Percentiles rank a stretch among this genome's conserved stretches.
phyloP scores from a whole-genome alignment of 2,329 filamentous ascomycete species.

The Phyllosticta capitalensis region DNA sequence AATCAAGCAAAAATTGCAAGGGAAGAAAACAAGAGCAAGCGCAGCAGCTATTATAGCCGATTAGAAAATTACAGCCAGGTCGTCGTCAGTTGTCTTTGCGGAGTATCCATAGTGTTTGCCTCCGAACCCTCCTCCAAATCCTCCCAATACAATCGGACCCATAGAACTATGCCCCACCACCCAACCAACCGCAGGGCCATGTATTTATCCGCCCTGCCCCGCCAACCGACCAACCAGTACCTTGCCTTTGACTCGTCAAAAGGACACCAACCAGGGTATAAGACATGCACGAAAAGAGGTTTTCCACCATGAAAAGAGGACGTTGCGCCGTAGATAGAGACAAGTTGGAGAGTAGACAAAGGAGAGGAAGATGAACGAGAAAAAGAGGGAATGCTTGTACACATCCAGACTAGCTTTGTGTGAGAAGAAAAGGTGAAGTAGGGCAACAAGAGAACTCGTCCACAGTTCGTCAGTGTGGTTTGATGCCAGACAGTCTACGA shows the following conservation, averaged over 20 bases:
- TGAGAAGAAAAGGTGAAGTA: background rate
- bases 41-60: no score
- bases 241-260: background rate
- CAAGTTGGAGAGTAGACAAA: background rate
- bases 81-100: no score
- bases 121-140: no score
- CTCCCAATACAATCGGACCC: no score
- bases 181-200: no score
- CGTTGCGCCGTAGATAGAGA: background rate
- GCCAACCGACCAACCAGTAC: background rate
- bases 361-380: background rate
- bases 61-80: no score
- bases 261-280: background rate
- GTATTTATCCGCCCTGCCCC: background rate
- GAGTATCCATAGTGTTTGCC: no score
- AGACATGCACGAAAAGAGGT: background rate
- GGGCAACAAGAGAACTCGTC: background rate
- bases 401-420: no score
- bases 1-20: no score
- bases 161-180: no score
- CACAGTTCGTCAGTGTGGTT: background rate
- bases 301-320: background rate
- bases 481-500: background rate
- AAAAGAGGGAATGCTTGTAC: background rate
- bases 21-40: no score